These are phyloP conservation scores for Penicillium manginii DNA, from an alignment of 495 filamentous ascomycete genomes.

Conservation along the genomic window DNA sequence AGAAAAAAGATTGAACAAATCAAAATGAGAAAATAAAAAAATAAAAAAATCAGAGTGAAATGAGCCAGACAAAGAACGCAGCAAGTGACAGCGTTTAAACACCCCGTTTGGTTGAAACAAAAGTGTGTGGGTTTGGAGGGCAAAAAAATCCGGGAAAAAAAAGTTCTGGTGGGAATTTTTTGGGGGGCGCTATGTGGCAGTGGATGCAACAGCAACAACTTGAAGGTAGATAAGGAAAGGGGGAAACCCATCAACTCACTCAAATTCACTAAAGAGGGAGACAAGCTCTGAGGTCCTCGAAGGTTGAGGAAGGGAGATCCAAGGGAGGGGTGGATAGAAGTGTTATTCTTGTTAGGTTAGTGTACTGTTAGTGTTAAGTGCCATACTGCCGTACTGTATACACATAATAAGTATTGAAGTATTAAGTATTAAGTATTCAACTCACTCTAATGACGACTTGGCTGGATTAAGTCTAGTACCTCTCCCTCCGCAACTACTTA, in stretches of 20 bases:
- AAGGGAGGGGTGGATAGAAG: too few relatives aligned
- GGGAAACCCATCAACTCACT: not conserved
- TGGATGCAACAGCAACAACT: not conserved
- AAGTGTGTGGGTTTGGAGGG: constrained; percentile 19
- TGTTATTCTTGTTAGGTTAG: too few relatives aligned
- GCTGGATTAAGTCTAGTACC: too few relatives aligned
- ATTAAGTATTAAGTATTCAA: too few relatives aligned
- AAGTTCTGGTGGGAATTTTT: constrained; percentile 12
- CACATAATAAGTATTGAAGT: too few relatives aligned
- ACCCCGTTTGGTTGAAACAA: constrained; percentile 26
- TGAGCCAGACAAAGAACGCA: constrained; percentile 16
- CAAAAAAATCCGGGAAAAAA: constrained; percentile 29
- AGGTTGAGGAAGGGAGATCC: not conserved
- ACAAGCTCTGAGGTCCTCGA: not conserved
- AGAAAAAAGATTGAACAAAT: constrained; percentile 22
- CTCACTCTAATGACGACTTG: too few relatives aligned
- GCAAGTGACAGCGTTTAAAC: constrained; percentile 31
- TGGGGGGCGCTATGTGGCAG: too few relatives aligned
- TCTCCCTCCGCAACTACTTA: too few relatives aligned
- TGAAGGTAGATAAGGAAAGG: constrained; percentile 3
- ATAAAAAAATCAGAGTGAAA: constrained; percentile 27
- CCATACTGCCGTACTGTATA: too few relatives aligned
- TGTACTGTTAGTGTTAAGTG: too few relatives aligned
- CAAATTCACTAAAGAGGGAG: not conserved
- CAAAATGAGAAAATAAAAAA: constrained; percentile 10